Base-by-base conservation (phyloP, 129 eudicot genomes). In the Rutidosis leptorrhynchoides region DNA sequence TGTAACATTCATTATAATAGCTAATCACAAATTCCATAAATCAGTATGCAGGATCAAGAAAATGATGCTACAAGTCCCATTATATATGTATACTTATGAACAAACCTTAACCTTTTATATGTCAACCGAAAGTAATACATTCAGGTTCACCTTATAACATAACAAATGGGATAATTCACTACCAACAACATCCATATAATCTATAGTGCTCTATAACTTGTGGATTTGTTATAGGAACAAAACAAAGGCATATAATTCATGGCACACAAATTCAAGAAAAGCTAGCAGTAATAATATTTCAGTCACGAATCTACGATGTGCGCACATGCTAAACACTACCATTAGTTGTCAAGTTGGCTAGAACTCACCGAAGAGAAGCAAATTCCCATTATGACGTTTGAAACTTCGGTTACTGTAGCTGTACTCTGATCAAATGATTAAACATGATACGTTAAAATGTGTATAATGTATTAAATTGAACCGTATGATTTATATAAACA, bases 361-460 rank as follows among this genome's bases (percentile, higher is more conserved):
- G 35, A 32, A 59, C 84, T 64, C 71, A 84, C 90, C 79, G 69
- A 64, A 65, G 87, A 58, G 65, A 85, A 76, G 81, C 91, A 85
- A 40, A 73, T 9, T 8, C 90, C 90, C 90, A 85, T 85, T 60
- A 57, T 67, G 65, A 65, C 30, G 64, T 10, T 21, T 4, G 11
- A 55, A 74, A 33, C 68, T 68, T 35, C 15, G 19, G 70, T 25
- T 23, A 64, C 27, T 23, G 26, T 17, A 3, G 22, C 6, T 25
- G 42, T 66, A 66, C 29, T 59, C 74, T 69, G 69, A 46, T 58
- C n/a, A 74, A 30, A 67, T 35, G 20, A 66, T 46, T 27, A 74
- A 58, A 74, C 19, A 58, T 30, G 43, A 57, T 2, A 15, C 17
- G 54, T 65, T 62, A 65, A n/a, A 74, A 45, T 16, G 53, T 51